Evolutionary conservation across 768 basidiomycete species (phyloP).

Genomic region (Lentinula sp.): DNA sequence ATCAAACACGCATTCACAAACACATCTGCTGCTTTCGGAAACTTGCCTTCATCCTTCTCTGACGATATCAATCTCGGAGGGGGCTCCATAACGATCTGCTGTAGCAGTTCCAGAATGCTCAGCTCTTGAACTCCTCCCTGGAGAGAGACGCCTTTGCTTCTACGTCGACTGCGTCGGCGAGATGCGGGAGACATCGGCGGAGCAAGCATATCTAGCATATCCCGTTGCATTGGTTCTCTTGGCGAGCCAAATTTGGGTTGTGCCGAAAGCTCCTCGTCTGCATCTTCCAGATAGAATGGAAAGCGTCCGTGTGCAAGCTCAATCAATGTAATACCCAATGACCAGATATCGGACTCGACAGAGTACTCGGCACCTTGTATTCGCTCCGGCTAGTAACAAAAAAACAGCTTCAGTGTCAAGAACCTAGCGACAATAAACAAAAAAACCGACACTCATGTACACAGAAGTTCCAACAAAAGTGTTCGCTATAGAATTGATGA

Average conservation of each 20-base stretch:
- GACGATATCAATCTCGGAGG: slow-evolving; percentile 74
- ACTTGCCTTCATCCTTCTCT: slow-evolving; percentile 41
- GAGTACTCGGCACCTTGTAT: slow-evolving; percentile 98
- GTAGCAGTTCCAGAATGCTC: slow-evolving; percentile 93
- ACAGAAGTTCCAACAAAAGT: slow-evolving; percentile 99
- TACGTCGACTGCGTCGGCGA: slow-evolving; percentile 64
- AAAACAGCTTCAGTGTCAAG: no score
- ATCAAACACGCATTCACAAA: slow-evolving; percentile 88
- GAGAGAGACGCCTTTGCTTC: slow-evolving; percentile 87
- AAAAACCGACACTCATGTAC: slow-evolving; percentile 84
- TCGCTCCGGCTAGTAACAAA: slow-evolving; percentile 78
- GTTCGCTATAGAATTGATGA: slow-evolving; percentile 98
- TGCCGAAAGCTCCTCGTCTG: not conserved
- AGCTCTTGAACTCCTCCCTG: slow-evolving; percentile 96
- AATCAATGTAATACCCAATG: slow-evolving; percentile 92
- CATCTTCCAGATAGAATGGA: slow-evolving; percentile 55
- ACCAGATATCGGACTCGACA: slow-evolving; percentile 99
- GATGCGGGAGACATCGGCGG: slow-evolving; percentile 16
- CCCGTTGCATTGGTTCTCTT: not conserved
- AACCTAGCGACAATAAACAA: not conserved
- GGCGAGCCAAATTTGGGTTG: not conserved
- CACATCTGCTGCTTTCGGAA: slow-evolving; percentile 65
- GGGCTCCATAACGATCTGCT: slow-evolving; percentile 98
- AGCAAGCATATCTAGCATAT: not conserved
- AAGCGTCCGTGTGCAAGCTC: slow-evolving; percentile 96